phyloP scores from a whole-genome alignment of 2,329 filamentous ascomycete genomes.

The Keithomyces neogunnii region DNA sequence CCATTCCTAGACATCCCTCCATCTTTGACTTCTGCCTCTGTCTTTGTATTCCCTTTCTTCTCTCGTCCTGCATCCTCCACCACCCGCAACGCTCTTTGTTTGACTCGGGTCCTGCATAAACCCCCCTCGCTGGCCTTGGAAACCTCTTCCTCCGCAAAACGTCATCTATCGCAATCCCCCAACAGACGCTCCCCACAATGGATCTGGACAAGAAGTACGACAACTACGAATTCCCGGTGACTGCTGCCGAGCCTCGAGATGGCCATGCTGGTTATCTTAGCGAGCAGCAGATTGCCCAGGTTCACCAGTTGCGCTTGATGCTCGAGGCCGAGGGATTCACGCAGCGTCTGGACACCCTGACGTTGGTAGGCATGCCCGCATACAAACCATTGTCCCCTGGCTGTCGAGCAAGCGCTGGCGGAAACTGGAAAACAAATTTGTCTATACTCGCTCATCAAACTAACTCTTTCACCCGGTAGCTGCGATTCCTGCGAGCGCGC shows the following conservation, averaged over 20 bases:
- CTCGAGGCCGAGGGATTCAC: constrained; percentile 78
- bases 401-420: no score
- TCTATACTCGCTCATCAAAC: no score
- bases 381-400: not conserved
- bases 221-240: constrained; percentile 86
- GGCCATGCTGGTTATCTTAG: constrained; percentile 88
- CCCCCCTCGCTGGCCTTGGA: not conserved
- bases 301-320: constrained; percentile 74
- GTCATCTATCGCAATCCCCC: not conserved
- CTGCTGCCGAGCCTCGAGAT: constrained; percentile 56
- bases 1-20: not conserved
- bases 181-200: constrained; percentile 26
- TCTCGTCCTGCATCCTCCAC: not conserved
- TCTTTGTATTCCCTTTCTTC: not conserved
- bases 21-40: not conserved
- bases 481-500: constrained; percentile 85
- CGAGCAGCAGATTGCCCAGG: constrained; percentile 78
- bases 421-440: no score
- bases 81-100: not conserved
- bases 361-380: constrained; percentile 52
- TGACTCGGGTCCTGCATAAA: not conserved
- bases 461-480: constrained; percentile 30
- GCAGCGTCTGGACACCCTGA: constrained; percentile 84
- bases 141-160: not conserved
- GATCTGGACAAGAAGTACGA: constrained; percentile 85